Evolutionary conservation across 495 filamentous ascomycete genomes (phyloP).

Genomic region (Elaphomyces granulatus): DNA sequence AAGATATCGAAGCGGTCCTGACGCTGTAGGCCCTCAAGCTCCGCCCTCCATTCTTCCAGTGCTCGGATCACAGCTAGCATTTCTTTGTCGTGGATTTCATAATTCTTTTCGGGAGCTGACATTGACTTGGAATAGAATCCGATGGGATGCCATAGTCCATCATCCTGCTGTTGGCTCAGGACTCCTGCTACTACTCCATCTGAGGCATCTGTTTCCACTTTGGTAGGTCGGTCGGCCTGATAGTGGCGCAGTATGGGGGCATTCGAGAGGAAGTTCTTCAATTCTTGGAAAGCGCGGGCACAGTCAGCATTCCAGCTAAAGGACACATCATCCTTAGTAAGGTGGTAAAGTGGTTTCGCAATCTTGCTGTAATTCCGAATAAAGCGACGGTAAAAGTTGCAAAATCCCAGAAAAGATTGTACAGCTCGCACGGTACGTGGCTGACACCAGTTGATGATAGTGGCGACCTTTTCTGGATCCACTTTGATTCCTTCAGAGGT

Average conservation of each 20-base stretch:
- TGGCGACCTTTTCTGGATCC: slow-evolving; percentile 11
- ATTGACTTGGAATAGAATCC: slow-evolving; percentile 16
- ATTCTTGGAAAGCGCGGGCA: slow-evolving; percentile 42
- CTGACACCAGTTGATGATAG: slow-evolving; percentile 10
- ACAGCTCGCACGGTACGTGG: slow-evolving; percentile 9
- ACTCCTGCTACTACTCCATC: slow-evolving; percentile 5
- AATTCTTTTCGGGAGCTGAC: slow-evolving; percentile 10
- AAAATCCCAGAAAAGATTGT: slow-evolving; percentile 9
- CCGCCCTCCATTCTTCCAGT: slow-evolving; percentile 16
- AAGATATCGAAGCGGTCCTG: slow-evolving; percentile 5
- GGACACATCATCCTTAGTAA: slow-evolving; percentile 8
- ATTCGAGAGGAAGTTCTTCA: slow-evolving; percentile 6
- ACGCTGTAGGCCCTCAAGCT: slow-evolving; percentile 8
- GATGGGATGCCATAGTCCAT: slow-evolving; percentile 5
- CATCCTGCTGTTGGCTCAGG: slow-evolving; percentile 4
- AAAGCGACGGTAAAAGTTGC: slow-evolving; percentile 11
- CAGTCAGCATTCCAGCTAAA: slow-evolving; percentile 36
- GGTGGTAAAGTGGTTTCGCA: slow-evolving; percentile 1
- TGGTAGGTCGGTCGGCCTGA: slow-evolving; percentile 2
- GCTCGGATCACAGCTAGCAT: slow-evolving; percentile 12
- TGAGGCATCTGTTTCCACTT: slow-evolving; percentile 10
- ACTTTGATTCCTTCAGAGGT: slow-evolving; percentile 10
- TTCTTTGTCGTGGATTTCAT: slow-evolving; percentile 19
- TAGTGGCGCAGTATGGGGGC: slow-evolving; percentile 3
- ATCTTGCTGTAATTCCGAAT: slow-evolving; percentile 15